Evolutionary conservation across 108 stramenopile species (phyloP).

Genomic region (Nannochloropsis salina): DNA sequence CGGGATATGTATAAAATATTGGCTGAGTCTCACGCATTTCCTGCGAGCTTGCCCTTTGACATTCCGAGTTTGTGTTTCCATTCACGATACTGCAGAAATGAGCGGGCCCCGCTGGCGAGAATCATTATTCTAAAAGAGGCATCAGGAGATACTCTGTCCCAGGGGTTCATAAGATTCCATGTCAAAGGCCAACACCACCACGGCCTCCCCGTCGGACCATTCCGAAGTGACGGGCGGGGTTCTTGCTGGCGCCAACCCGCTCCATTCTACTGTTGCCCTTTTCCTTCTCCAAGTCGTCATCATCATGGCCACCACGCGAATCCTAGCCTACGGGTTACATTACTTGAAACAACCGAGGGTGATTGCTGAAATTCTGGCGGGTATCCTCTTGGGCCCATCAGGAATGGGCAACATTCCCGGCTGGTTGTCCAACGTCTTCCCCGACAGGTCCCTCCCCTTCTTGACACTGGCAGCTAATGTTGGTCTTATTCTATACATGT

Average conservation of each 20-base stretch:
- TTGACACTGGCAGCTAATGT: constrained; percentile 32
- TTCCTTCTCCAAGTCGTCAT: constrained; percentile 36
- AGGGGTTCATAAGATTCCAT: too few species aligned
- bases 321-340: constrained; percentile 11
- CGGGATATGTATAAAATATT: too few species aligned
- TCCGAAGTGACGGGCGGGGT: neutral
- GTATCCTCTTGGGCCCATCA: constrained; percentile 35
- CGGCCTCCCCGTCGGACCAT: too few species aligned
- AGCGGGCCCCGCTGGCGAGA: too few species aligned
- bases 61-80: too few species aligned
- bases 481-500: constrained; percentile 33
- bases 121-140: too few species aligned
- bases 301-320: constrained; percentile 19
- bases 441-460: constrained; percentile 22
- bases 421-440: constrained; percentile 24
- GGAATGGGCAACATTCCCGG: constrained; percentile 24
- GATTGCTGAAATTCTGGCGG: constrained; percentile 36
- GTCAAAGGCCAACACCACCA: too few species aligned
- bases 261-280: neutral
- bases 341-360: constrained; percentile 31
- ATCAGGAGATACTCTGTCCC: too few species aligned
- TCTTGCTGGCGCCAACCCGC: neutral
- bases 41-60: too few species aligned
- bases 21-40: too few species aligned
- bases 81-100: too few species aligned